Percentiles rank a stretch among this genome's conserved stretches.
These are phyloP conservation scores for Rhizoclosmatium sp. DNA, from an alignment of 192 early-diverging fungal genomes.

Conservation along the genomic window DNA sequence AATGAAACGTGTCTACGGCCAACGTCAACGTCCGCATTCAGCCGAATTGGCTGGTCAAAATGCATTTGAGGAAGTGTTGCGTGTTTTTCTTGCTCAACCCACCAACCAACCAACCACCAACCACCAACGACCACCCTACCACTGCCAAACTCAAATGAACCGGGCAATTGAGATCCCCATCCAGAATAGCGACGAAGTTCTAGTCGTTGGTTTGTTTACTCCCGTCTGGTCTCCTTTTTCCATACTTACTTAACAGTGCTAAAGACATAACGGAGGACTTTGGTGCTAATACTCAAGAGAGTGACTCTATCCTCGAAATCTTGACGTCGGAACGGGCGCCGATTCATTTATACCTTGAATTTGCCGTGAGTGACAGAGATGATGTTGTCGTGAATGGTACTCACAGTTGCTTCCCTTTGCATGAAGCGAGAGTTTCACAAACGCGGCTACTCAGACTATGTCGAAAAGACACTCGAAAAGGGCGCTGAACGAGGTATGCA, in stretches of 20 bases:
- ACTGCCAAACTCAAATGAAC: slow-evolving; percentile 10
- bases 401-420: not conserved
- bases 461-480: slow-evolving; percentile 37
- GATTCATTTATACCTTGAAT: slow-evolving; percentile 70
- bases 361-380: slow-evolving; percentile 63
- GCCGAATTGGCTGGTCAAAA: too few relatives aligned
- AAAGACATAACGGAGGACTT: not conserved
- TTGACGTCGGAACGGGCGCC: slow-evolving; percentile 70
- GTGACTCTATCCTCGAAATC: slow-evolving; percentile 73
- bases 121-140: not conserved
- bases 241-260: not conserved
- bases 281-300: slow-evolving; percentile 6
- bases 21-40: too few relatives aligned
- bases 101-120: not conserved
- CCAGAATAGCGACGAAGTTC: slow-evolving; percentile 6
- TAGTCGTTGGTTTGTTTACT: slow-evolving; percentile 19
- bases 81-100: too few relatives aligned
- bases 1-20: too few relatives aligned
- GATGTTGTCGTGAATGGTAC: not conserved
- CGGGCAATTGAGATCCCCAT: slow-evolving; percentile 34
- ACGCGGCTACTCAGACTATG: slow-evolving; percentile 18
- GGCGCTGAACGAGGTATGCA: slow-evolving; percentile 17
- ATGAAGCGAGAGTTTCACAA: slow-evolving; percentile 27
- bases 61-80: too few relatives aligned
- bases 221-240: not conserved